These are phyloP conservation scores for Fusarium sp. DNA, from an alignment of 2,329 filamentous ascomycete genomes.

Conservation along the genomic window DNA sequence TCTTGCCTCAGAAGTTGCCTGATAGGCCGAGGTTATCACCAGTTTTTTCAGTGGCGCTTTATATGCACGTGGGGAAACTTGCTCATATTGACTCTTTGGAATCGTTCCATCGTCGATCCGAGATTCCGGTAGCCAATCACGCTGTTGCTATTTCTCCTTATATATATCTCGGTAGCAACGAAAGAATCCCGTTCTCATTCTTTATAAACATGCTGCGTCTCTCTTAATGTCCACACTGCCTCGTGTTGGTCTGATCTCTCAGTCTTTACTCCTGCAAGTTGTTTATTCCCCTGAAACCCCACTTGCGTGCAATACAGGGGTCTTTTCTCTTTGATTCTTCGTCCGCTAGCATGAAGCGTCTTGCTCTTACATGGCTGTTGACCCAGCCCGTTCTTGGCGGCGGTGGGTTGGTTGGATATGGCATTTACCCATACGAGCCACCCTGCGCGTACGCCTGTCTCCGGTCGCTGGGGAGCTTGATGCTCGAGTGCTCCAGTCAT, in stretches of 20 bases:
- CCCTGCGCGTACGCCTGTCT: constrained; percentile 11
- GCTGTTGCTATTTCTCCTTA: background rate
- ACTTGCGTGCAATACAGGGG: background rate
- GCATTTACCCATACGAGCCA: constrained; percentile 3
- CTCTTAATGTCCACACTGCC: background rate
- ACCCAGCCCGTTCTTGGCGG: background rate
- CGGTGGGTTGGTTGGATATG: constrained; percentile 10
- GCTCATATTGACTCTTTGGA: background rate
- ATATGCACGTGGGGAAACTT: background rate
- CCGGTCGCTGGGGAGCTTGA: background rate
- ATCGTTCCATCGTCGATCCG: background rate
- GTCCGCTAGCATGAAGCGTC: background rate
- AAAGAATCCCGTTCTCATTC: background rate
- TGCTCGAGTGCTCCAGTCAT: constrained; percentile 15
- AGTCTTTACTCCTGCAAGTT: background rate
- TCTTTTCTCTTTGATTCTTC: background rate
- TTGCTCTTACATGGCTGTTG: background rate
- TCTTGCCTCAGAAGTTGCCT: background rate
- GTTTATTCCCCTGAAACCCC: background rate
- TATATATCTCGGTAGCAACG: background rate
- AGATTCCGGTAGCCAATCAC: background rate
- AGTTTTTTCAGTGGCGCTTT: background rate
- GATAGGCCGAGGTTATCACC: background rate
- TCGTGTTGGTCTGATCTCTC: background rate
- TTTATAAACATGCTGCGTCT: background rate